phyloP scores from a whole-genome alignment of 202 grass and related monocot genomes.

The Panicum hallii region DNA sequence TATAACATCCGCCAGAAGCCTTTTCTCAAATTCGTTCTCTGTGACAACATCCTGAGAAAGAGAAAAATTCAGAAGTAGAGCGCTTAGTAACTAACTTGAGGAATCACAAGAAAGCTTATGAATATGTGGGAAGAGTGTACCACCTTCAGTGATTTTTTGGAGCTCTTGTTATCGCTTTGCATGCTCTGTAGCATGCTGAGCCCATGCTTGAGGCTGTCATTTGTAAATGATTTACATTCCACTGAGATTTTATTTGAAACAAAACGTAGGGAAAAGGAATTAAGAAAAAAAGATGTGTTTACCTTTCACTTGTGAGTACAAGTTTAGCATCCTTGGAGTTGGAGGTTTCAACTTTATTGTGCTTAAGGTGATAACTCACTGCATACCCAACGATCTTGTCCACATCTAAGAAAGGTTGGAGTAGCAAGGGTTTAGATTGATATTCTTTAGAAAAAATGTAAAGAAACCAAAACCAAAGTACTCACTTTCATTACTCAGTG shows the following conservation, averaged over 20 bases:
- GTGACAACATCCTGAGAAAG: slow-evolving; percentile 87
- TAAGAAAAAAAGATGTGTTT: not conserved
- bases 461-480: slow-evolving; percentile 41
- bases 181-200: slow-evolving; percentile 88
- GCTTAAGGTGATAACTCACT: slow-evolving; percentile 90
- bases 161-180: slow-evolving; percentile 94
- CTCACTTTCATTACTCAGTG: slow-evolving; percentile 96
- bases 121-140: slow-evolving; percentile 43
- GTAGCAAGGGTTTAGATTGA: slow-evolving; percentile 26
- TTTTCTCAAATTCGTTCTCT: slow-evolving; percentile 99
- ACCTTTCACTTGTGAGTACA: slow-evolving; percentile 74
- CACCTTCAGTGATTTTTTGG: slow-evolving; percentile 99
- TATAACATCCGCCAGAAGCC: slow-evolving; percentile 94
- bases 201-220: slow-evolving; percentile 85
- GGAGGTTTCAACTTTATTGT: slow-evolving; percentile 68
- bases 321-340: slow-evolving; percentile 86
- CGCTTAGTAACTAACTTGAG: slow-evolving; percentile 2
- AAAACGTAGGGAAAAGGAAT: slow-evolving; percentile 26
- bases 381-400: slow-evolving; percentile 97
- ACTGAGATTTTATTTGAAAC: slow-evolving; percentile 24
- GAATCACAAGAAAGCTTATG: slow-evolving; percentile 34
- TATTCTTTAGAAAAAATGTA: slow-evolving; percentile 17
- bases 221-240: slow-evolving; percentile 34
- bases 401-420: slow-evolving; percentile 70
- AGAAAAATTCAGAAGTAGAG: slow-evolving; percentile 32